Base-by-base conservation (phyloP, 495 filamentous ascomycete genomes). In the Hypoxylon perforatum region DNA sequence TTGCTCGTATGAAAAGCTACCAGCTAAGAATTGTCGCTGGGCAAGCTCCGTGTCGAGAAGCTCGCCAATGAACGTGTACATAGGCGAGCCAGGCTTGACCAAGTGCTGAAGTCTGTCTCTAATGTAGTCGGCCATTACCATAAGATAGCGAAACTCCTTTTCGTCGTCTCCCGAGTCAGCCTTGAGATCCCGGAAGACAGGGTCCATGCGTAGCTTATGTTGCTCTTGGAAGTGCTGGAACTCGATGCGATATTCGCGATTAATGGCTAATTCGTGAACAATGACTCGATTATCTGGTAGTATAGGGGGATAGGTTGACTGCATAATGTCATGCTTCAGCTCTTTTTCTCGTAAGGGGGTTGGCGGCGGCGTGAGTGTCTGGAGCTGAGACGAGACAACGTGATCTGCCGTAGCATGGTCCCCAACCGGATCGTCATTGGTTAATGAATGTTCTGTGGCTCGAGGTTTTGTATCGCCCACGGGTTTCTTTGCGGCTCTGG, bases 241-340 rank as follows among this genome's bases (percentile, higher is more conserved):
- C 35, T 81, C 80, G 25, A 85, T 84, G 12, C 83, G 80, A 66
- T 84, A 99, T 65, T 95, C 90, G 69, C 90, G 91, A 74, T 98
- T 94, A 67, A 99, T 91, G 33, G 94, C 88, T 21, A 99, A 82
- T 73, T 98, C 95, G 74, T 98, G 95, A 4, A 96, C 88, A 39
- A 99, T 79, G 21, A 90, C 80, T 41, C 95, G 84, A 72, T 98
- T 99, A 65, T 90, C 87, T 3, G 94, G 93, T 30, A 97, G 81
- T 23, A 91, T 77, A 9, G 78, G 82, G 73, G 72, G 78, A 46
- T 80, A 78, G 6, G 56, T 73, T 41, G 64, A 64, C 39, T 73
- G 75, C 28, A 69, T 41, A 46, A 79, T 80, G 53, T 82, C 76
- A 72, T 75, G 78, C 71, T 73, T 78, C 63, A 74, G 35, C 51